These are phyloP conservation scores for Dendrobium nobile DNA, from an alignment of 106 monocot genomes.

Conservation along the genomic window DNA sequence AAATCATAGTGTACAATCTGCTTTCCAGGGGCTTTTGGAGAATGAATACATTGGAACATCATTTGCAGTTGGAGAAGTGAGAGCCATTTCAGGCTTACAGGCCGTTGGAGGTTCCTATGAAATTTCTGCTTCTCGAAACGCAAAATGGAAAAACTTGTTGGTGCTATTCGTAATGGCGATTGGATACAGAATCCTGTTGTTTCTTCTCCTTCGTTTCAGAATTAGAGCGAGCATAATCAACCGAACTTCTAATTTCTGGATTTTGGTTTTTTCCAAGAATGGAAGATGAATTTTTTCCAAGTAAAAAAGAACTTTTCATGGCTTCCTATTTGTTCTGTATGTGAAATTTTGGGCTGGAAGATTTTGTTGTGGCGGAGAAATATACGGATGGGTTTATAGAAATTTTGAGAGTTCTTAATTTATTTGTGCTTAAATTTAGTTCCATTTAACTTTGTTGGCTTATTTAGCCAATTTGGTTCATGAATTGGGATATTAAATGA, in stretches of 20 bases:
- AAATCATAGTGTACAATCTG: too few relatives aligned
- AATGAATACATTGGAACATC: conserved; percentile 83
- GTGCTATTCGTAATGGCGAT: conserved; percentile 70
- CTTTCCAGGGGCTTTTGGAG: conserved; percentile 75
- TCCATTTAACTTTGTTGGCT: too few relatives aligned
- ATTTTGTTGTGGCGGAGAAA: background rate
- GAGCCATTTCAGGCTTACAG: conserved; percentile 71
- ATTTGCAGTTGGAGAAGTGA: conserved; percentile 80
- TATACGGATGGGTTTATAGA: background rate
- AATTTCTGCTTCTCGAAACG: conserved; percentile 52
- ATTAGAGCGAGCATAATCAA: conserved; percentile 16
- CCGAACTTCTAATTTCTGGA: conserved; percentile 11
- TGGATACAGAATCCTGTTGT: conserved; percentile 57
- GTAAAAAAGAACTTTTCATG: background rate
- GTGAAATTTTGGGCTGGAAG: background rate
- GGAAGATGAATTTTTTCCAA: conserved; percentile 9
- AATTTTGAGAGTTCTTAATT: background rate
- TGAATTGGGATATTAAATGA: too few relatives aligned
- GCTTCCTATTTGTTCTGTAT: conserved; percentile 2
- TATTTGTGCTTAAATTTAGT: background rate
- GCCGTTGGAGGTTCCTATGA: conserved; percentile 68
- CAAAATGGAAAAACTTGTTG: conserved; percentile 76
- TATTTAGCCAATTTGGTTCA: too few relatives aligned
- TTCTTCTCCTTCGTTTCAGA: conserved; percentile 45
- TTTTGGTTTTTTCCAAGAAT: conserved; percentile 15